phyloP scores from a whole-genome alignment of 495 filamentous ascomycete species.

The Neurospora sp. region DNA sequence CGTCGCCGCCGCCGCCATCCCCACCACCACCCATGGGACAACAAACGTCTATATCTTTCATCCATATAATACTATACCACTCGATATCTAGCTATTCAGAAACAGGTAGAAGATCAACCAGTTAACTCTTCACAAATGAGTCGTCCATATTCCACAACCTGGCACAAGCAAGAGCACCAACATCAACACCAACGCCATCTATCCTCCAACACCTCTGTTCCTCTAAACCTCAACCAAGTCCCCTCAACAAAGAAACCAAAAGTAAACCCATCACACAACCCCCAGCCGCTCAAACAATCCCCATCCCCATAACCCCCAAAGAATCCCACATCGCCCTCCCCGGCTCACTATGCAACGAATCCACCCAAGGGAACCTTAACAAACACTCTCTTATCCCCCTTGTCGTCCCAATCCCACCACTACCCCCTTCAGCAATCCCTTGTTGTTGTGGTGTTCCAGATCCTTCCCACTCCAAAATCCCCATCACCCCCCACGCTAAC shows the following conservation, averaged over 20 bases:
- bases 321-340: neutral
- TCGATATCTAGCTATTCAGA: neutral
- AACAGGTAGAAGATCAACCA: neutral
- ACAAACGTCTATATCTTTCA: neutral
- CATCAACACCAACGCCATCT: neutral
- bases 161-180: neutral
- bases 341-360: neutral
- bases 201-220: neutral
- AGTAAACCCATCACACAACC: neutral
- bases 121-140: neutral
- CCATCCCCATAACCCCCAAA: neutral
- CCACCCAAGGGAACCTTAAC: neutral
- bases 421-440: too few species aligned
- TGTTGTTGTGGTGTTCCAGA: too few species aligned
- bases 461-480: neutral
- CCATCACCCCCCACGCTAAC: neutral
- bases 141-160: neutral
- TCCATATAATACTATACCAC: neutral
- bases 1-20: too few species aligned
- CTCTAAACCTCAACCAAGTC: neutral
- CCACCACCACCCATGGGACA: neutral
- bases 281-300: neutral
- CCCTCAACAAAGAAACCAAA: neutral
- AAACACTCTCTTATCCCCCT: neutral
- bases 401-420: too few species aligned